These are phyloP conservation scores for Termitomyces sp. DNA, from an alignment of 768 basidiomycete genomes.

Conservation along the genomic window DNA sequence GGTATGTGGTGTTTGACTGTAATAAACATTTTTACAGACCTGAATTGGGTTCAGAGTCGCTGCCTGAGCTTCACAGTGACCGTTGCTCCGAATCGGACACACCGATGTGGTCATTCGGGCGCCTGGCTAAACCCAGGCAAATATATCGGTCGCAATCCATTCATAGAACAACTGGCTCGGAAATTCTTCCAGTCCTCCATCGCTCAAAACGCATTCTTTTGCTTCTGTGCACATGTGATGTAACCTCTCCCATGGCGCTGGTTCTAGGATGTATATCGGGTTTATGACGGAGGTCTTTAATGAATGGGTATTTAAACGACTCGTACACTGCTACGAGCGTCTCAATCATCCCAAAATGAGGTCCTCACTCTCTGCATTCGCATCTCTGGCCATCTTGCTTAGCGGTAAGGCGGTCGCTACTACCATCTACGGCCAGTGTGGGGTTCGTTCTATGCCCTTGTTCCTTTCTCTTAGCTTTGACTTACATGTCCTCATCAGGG, in stretches of 20 bases:
- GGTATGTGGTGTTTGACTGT: background rate
- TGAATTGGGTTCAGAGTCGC: background rate
- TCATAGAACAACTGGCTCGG: background rate
- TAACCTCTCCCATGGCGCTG: background rate
- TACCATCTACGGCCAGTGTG: slow-evolving; percentile 50
- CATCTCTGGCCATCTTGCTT: slow-evolving; percentile 29
- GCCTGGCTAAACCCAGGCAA: slow-evolving; percentile 15
- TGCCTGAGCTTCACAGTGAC: background rate
- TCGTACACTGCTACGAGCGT: background rate
- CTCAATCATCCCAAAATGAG: slow-evolving; percentile 20
- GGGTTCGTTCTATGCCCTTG: slow-evolving; percentile 27
- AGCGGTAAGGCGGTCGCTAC: slow-evolving; percentile 27
- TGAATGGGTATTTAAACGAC: slow-evolving; percentile 10
- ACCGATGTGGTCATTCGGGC: background rate
- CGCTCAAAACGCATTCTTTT: background rate
- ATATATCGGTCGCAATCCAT: background rate
- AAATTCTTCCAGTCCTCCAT: background rate
- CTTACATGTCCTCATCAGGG: slow-evolving; percentile 23
- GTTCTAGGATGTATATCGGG: slow-evolving; percentile 26
- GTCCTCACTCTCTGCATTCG: slow-evolving; percentile 24
- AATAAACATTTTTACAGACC: background rate
- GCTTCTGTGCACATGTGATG: slow-evolving; percentile 15
- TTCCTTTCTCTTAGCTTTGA: background rate
- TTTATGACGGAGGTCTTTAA: slow-evolving; percentile 20
- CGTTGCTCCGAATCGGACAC: slow-evolving; percentile 10